Conservation (phyloP, 1,284 basidiomycete species). For the Chalciporus sp. region DNA sequence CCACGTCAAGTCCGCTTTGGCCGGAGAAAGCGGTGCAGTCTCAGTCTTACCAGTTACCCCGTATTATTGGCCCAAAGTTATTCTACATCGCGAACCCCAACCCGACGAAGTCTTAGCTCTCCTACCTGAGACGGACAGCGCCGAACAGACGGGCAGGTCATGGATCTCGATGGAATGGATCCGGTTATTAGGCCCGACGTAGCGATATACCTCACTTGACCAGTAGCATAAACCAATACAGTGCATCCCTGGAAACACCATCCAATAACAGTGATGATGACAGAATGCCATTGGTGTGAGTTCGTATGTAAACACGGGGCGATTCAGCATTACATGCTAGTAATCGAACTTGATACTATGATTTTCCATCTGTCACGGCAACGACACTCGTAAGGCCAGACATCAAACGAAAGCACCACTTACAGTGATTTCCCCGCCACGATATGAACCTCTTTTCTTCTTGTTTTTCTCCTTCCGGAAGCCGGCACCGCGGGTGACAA, state of each 20-base stretch:
- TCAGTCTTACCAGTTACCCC: conserved; percentile 41
- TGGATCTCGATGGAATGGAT: conserved; percentile 55
- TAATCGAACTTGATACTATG: conserved; percentile 83
- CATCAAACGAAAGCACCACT: conserved; percentile 30
- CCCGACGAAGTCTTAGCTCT: conserved; percentile 29
- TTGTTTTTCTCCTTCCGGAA: conserved; percentile 99
- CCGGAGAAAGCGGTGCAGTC: background rate
- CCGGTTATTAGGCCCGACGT: conserved; percentile 46
- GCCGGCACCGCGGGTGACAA: conserved; percentile 90
- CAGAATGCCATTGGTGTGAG: background rate
- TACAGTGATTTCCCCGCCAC: conserved; percentile 90
- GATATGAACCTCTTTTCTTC: conserved; percentile 95
- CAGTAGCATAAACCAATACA: background rate
- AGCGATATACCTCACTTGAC: conserved; percentile 2
- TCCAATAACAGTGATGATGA: background rate
- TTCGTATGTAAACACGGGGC: background rate
- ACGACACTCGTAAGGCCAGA: conserved; percentile 10
- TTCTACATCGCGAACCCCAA: conserved; percentile 26
- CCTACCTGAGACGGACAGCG: conserved; percentile 5
- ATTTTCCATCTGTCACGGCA: conserved; percentile 61
- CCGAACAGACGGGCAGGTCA: conserved; percentile 17
- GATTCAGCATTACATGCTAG: background rate
- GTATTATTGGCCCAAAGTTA: conserved; percentile 54
- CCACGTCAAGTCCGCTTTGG: conserved; percentile 16
- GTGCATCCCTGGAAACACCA: background rate